Percentiles rank a stretch among this genome's conserved stretches.
phyloP scores from a whole-genome alignment of 805 yeast genomes.

The Lipomyces sp. region DNA sequence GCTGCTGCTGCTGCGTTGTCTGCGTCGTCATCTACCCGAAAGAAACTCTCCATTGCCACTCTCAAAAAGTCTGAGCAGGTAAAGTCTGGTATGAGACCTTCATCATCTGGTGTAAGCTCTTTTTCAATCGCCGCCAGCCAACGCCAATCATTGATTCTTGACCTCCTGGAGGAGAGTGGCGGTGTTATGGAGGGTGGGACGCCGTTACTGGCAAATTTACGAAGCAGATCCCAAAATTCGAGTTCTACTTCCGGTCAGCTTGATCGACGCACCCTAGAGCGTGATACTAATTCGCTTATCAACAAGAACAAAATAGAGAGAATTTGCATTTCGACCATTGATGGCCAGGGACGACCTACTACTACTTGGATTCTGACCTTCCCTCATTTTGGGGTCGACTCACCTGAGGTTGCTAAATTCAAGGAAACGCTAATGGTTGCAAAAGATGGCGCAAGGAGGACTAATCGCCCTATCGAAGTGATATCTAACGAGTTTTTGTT shows the following conservation, averaged over 20 bases:
- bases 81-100: background rate
- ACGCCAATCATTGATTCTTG: conserved; percentile 52
- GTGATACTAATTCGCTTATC: conserved; percentile 51
- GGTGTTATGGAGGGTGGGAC: conserved; percentile 56
- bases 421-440: conserved; percentile 30
- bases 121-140: conserved; percentile 50
- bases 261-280: conserved; percentile 60
- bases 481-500: conserved; percentile 32
- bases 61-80: background rate
- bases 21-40: background rate
- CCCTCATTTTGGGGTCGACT: conserved; percentile 38
- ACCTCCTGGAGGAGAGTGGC: conserved; percentile 50
- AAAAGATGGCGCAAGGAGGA: conserved; percentile 7
- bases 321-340: conserved; percentile 39
- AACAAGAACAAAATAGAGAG: conserved; percentile 45
- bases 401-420: conserved; percentile 37
- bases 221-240: conserved; percentile 44
- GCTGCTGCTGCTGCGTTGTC: conserved; percentile 19
- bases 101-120: background rate
- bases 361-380: conserved; percentile 43
- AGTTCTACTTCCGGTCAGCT: conserved; percentile 48
- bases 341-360: conserved; percentile 32
- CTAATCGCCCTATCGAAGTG: conserved; percentile 16
- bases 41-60: conserved; percentile 1
- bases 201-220: conserved; percentile 49